phyloP scores from a whole-genome alignment of 495 filamentous ascomycete genomes.

The Aspergillus panamensis region DNA sequence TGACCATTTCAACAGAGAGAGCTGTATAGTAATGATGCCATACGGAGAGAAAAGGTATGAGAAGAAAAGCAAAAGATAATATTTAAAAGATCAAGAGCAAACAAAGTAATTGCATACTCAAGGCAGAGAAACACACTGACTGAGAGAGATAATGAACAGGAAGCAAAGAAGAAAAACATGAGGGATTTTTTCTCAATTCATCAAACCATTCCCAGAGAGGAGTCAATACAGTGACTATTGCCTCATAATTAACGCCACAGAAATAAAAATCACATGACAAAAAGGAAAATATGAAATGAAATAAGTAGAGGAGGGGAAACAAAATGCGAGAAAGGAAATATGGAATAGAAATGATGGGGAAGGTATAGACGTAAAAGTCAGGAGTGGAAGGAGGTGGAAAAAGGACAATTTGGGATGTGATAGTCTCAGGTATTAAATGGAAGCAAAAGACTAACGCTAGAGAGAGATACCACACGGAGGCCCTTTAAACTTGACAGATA shows the following conservation, averaged over 20 bases:
- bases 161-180: slow-evolving; percentile 13
- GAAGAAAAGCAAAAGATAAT: neutral
- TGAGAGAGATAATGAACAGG: slow-evolving; percentile 3
- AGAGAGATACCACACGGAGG: slow-evolving; percentile 13
- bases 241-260: slow-evolving; percentile 19
- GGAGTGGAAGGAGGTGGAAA: slow-evolving; percentile 3
- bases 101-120: too few species aligned
- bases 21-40: neutral
- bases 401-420: slow-evolving; percentile 9
- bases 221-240: slow-evolving; percentile 12
- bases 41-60: neutral
- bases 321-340: slow-evolving; percentile 11
- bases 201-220: slow-evolving; percentile 20
- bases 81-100: neutral
- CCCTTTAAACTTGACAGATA: slow-evolving; percentile 12
- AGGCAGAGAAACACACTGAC: slow-evolving; percentile 8
- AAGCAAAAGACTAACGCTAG: slow-evolving; percentile 18
- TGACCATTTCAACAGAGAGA: neutral
- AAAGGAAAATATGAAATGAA: slow-evolving; percentile 14
- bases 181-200: slow-evolving; percentile 22
- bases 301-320: slow-evolving; percentile 5
- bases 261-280: neutral
- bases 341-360: slow-evolving; percentile 6
- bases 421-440: slow-evolving; percentile 13
- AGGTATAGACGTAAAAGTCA: neutral